Evolutionary conservation across 1,284 basidiomycete genomes (phyloP), one percentile per base, ranked within the genome.

Genomic region (Porodaedalea pini): DNA sequence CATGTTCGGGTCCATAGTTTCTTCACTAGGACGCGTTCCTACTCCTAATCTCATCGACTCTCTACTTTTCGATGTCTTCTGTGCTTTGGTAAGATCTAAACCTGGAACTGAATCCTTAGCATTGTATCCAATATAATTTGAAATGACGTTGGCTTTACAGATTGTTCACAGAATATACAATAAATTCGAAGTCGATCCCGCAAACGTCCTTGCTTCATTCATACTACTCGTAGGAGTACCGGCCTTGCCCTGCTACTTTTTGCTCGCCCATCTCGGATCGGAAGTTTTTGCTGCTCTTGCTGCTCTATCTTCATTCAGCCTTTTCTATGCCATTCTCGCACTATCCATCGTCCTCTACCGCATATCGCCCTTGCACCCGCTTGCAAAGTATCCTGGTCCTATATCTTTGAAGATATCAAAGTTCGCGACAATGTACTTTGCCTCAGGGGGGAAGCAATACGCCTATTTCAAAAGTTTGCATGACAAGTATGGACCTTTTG

Each of bases 301-400:
- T 7, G 29, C 39, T n/a, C n/a, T 45, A 8, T 34, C 27, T n/a
- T 36, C 56, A 17, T 44, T 32, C 41, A 25, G 23, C 4, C 13
- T 47, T 29, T 58, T 58, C 25, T 58, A 58, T 31, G n/a, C 34
- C n/a, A 37, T 41, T 17, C 25, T 60, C 29, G n/a, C 58, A 2
- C 17, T 21, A 17, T 52, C 49, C 11, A 56, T 56, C 15, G 37
- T 56, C 5, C 8, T 61, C n/a, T 67, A 66, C 49, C 65, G 66
- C 13, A 48, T 66, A 10, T 67, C 65, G 1, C 65, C 66, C 7
- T 59, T 66, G 27, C 66, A 67, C 53, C 65, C 66, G 2, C 59
- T 67, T 3, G 60, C 64, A 7, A 21, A 48, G 11, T 67, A 59
- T 51, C 65, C 66, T 34, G 66, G 66, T 4, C 66, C 66, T 1